Conservation (phyloP, 148 eudicot genomes). For the Vaccinium vitisidaea region DNA sequence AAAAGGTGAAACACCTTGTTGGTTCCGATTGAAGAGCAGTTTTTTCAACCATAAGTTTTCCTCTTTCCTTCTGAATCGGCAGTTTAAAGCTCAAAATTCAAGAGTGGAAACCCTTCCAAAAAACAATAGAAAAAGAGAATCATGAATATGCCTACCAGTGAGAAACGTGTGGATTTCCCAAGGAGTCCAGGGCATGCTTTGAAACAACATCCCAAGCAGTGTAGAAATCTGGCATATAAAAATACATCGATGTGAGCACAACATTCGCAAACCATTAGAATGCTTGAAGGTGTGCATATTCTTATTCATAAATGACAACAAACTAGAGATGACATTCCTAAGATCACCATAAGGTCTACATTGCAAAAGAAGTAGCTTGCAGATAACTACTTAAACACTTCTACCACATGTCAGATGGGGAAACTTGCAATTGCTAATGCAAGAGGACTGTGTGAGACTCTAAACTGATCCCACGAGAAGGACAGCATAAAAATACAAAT, state of each 20-base stretch:
- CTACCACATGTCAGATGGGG: neutral
- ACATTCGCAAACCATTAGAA: neutral
- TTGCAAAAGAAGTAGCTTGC: neutral
- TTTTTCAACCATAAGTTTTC: neutral
- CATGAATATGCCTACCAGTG: conserved; percentile 48
- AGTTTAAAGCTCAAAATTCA: conserved; percentile 6
- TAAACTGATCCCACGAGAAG: conserved; percentile 4
- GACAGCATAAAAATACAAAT: neutral
- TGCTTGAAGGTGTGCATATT: neutral
- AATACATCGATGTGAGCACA: neutral
- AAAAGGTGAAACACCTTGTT: neutral
- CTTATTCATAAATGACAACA: conserved; percentile 11
- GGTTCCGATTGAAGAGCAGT: neutral
- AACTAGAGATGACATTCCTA: neutral
- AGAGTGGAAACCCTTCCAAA: neutral
- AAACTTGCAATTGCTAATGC: neutral
- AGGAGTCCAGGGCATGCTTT: conserved; percentile 53
- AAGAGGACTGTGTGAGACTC: neutral
- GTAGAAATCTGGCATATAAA: conserved; percentile 64
- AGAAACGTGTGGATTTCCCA: conserved; percentile 57
- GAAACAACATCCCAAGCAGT: conserved; percentile 83
- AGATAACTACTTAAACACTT: neutral
- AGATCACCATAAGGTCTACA: neutral
- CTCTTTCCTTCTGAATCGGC: neutral
- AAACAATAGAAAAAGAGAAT: conserved; percentile 10